A percentile compares a stretch with the other conserved stretches of the same genome.
These are phyloP conservation scores for Suhomyces tanzawaensis DNA, from an alignment of 805 yeast species.

Conservation along the genomic window DNA sequence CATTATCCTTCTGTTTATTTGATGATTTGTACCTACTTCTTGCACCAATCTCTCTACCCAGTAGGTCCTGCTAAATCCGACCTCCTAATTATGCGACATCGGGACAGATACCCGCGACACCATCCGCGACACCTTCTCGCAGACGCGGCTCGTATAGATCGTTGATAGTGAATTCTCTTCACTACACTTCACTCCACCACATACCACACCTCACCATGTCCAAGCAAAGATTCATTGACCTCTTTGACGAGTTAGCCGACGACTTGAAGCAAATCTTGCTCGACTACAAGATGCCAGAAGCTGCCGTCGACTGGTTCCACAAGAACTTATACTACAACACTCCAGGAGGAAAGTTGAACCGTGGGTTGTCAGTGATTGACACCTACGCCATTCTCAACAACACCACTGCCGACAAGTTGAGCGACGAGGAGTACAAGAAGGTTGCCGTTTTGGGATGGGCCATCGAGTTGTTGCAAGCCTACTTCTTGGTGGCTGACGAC, in stretches of 20 bases:
- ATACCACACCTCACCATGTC: slow-evolving; percentile 19
- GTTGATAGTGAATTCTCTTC: too few relatives aligned
- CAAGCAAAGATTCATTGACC: slow-evolving; percentile 54
- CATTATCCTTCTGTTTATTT: too few relatives aligned
- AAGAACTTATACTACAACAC: slow-evolving; percentile 77
- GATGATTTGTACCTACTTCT: too few relatives aligned
- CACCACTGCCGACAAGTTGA: slow-evolving; percentile 53
- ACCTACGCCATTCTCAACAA: slow-evolving; percentile 81
- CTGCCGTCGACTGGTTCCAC: slow-evolving; percentile 83
- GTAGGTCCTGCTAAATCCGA: too few relatives aligned
- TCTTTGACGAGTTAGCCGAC: slow-evolving; percentile 73
- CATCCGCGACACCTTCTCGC: too few relatives aligned
- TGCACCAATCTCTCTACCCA: too few relatives aligned
- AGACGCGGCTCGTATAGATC: too few relatives aligned
- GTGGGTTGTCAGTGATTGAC: slow-evolving; percentile 94
- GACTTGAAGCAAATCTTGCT: slow-evolving; percentile 65
- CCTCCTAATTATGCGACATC: too few relatives aligned
- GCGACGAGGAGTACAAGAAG: slow-evolving; percentile 69
- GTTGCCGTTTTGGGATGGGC: slow-evolving; percentile 94
- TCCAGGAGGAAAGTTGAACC: slow-evolving; percentile 94
- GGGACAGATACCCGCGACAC: too few relatives aligned
- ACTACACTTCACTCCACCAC: too few relatives aligned
- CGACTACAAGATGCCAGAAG: slow-evolving; percentile 76
- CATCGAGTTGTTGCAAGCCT: slow-evolving; percentile 91
- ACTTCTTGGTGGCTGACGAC: slow-evolving; percentile 95